phyloP scores from a whole-genome alignment of 1,139 yeast genomes.

The Petasospora fabianii region DNA sequence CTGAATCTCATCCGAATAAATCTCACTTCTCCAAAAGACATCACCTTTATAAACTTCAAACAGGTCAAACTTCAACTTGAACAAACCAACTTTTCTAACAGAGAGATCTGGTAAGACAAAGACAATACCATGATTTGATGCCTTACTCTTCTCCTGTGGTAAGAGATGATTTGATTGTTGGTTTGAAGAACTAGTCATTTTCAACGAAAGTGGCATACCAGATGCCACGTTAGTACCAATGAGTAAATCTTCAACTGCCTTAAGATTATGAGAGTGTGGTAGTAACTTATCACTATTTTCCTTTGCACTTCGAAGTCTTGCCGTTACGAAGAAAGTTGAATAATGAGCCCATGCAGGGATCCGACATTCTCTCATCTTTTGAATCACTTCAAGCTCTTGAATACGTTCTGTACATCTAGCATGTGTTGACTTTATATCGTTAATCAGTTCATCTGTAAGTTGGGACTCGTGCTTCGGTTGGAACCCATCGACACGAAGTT shows the following conservation, averaged over 20 bases:
- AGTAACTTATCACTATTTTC: slow-evolving; percentile 14
- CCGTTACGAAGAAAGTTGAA: slow-evolving; percentile 29
- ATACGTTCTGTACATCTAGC: slow-evolving; percentile 21
- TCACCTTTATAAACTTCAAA: slow-evolving; percentile 26
- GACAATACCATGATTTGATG: slow-evolving; percentile 24
- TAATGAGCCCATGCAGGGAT: slow-evolving; percentile 27
- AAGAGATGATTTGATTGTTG: slow-evolving; percentile 12
- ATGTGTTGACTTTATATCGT: slow-evolving; percentile 2
- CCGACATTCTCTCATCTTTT: slow-evolving; percentile 14
- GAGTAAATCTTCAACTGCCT: slow-evolving; percentile 19
- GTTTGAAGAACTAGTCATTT: slow-evolving; percentile 15
- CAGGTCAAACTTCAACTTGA: slow-evolving; percentile 25
- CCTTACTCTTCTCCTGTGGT: slow-evolving; percentile 17
- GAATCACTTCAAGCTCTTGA: slow-evolving; percentile 23
- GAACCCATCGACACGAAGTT: slow-evolving; percentile 20
- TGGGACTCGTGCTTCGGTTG: slow-evolving; percentile 7
- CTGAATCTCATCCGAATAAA: slow-evolving; percentile 21
- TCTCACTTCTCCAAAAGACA: slow-evolving; percentile 18
- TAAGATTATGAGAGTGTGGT: slow-evolving; percentile 9
- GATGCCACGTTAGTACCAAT: slow-evolving; percentile 27
- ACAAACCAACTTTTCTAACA: slow-evolving; percentile 26
- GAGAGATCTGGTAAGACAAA: slow-evolving; percentile 30
- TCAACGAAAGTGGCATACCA: slow-evolving; percentile 27
- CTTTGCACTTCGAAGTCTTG: slow-evolving; percentile 18
- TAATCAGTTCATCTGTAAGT: slow-evolving; percentile 15